Conservation (phyloP, 345 rosid species). For the Populus deltoides region DNA sequence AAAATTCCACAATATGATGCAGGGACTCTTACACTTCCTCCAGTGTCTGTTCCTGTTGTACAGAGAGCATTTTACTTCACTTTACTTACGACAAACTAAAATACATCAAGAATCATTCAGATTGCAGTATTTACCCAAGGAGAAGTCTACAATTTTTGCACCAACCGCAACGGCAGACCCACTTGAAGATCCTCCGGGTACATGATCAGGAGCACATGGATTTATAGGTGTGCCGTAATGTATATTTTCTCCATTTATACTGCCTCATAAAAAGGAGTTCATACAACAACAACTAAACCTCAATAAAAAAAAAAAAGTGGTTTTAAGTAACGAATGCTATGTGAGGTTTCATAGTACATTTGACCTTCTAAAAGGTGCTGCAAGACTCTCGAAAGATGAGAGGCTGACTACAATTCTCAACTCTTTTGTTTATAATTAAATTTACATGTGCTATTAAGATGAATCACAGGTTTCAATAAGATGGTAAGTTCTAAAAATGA, state of each 20-base stretch:
- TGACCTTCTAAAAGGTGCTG: background rate
- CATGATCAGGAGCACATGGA: constrained; percentile 68
- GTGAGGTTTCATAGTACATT: background rate
- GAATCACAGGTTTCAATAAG: no score
- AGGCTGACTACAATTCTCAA: background rate
- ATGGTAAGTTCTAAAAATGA: no score
- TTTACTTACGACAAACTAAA: background rate
- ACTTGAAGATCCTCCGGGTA: constrained; percentile 95
- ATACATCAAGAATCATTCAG: background rate
- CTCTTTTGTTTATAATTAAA: background rate
- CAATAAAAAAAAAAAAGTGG: no score
- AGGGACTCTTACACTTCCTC: constrained; percentile 87
- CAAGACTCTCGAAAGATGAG: no score
- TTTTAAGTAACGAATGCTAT: background rate
- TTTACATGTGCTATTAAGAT: no score
- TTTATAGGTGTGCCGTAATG: constrained; percentile 88
- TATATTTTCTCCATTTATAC: constrained; percentile 77
- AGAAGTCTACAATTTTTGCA: constrained; percentile 79
- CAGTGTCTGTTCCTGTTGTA: constrained; percentile 78
- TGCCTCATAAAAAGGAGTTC: constrained; percentile 22
- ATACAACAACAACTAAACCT: no score
- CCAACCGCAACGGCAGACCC: constrained; percentile 96
- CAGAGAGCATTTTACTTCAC: constrained; percentile 4
- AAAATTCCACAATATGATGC: constrained; percentile 77
- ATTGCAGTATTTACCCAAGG: constrained; percentile 53